A percentile compares a stretch with the other conserved stretches of the same genome.
These are phyloP conservation scores for Scheffersomyces insectosa DNA, from an alignment of 1,139 yeast genomes.

Conservation along the genomic window DNA sequence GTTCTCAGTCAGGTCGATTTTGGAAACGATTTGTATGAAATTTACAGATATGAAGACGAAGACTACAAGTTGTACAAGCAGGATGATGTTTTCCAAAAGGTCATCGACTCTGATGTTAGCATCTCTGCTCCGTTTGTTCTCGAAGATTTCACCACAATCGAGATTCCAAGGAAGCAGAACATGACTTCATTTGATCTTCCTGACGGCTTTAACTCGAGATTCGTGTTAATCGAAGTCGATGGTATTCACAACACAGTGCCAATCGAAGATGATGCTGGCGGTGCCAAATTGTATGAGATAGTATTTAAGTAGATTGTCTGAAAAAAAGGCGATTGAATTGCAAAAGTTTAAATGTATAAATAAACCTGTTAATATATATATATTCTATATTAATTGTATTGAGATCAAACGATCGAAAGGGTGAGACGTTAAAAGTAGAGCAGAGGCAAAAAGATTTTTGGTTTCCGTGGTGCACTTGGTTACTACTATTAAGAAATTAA, in stretches of 20 bases:
- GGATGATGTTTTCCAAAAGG: slow-evolving; percentile 32
- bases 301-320: slow-evolving; percentile 26
- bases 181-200: slow-evolving; percentile 43
- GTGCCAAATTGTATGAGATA: slow-evolving; percentile 61
- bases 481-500: not conserved
- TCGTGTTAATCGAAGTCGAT: slow-evolving; percentile 49
- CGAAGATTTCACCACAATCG: slow-evolving; percentile 31
- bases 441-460: not conserved
- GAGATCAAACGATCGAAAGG: no score
- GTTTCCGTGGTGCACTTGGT: not conserved
- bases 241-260: slow-evolving; percentile 45
- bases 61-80: slow-evolving; percentile 25
- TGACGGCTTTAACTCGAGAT: slow-evolving; percentile 32
- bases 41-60: slow-evolving; percentile 26
- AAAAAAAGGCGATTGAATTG: not conserved
- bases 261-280: slow-evolving; percentile 36
- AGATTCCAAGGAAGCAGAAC: slow-evolving; percentile 46
- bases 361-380: not conserved
- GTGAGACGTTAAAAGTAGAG: no score
- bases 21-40: slow-evolving; percentile 28
- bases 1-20: slow-evolving; percentile 49
- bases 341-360: not conserved
- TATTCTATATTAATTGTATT: no score
- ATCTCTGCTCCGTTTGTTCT: slow-evolving; percentile 49
- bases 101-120: slow-evolving; percentile 31